Base-by-base conservation (phyloP, 2,329 filamentous ascomycete genomes). In the Ophiostoma piceae region DNA sequence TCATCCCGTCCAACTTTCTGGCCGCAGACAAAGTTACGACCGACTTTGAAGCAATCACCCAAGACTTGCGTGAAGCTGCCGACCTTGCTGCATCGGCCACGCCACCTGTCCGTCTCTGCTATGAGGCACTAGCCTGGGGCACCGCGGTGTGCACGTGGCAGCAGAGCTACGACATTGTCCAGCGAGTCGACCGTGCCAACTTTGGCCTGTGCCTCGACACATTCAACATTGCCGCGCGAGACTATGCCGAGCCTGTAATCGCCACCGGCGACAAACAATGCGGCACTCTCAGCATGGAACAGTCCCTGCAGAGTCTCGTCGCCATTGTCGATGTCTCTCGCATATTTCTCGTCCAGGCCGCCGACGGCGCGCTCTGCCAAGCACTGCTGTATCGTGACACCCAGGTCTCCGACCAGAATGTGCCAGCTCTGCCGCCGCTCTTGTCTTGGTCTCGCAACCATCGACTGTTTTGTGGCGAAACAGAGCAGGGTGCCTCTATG, bases 401-500 rank as follows among this genome's bases (percentile, higher is more conserved):
- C 74, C 76, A 79, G 84, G 72, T 84, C 72, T 82, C 87, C 76
- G 80, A 83, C 1, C 76, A 80, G 0, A 81, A 79, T 0, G 85
- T 88, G 2, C 76, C 80, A 0, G 81, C 79, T 1, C 85, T 88
- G 75, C 83, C 82, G n/a, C 74, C 84, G 1, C 79, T 85, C 3
- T 88, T 90, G 87, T 86, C 80, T 67, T 90, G 87, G 87, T 87
- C 84, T 43, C 79, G 87, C 32, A 89, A 89, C 74, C 86, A 84
- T 65, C 79, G 87, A 9, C 76, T 87, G 0, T 89, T 88, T 74
- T 83, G 87, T 54, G 86, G 85, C 69, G 87, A 89, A 74, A 77
- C 82, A 69, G 80, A 12, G 3, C 75, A 78, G 2, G 86, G 85
- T 0, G 88, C 82, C 0, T 90, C 88, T 76, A 75, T 90, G 26